Evolutionary conservation across 2,329 filamentous ascomycete genomes (phyloP), one percentile per base, ranked within the genome.

Genomic region (Aspergillaceae sp.): DNA sequence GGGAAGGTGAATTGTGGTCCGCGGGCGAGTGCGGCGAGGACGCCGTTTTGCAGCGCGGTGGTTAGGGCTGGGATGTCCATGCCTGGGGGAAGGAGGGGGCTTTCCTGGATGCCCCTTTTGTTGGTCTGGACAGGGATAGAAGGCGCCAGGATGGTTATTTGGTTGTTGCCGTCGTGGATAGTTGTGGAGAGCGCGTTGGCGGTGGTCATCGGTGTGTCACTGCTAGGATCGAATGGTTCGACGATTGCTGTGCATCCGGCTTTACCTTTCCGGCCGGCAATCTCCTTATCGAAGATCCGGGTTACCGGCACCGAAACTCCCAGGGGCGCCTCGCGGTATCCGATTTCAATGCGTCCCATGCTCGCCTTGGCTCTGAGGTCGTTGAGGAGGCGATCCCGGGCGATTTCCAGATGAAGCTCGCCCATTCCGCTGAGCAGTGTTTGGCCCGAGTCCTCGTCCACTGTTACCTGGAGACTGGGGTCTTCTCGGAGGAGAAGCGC

Each of bases 371-470:
- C 88, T 64, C 92, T 94, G 69, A 96, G 84, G 60, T 94, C 88
- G 44, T 87, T 86, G 53, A 92, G 82, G 7, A 98, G 79, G 38
- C 90, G 80, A 65, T 97, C 87, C 42, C 88, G 75, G 0, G 91
- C 90, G 42, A 98, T 92, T 58, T 98, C 92, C 1, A 98, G 76
- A 66, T 98, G 92, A 29, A 98, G 77, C 58, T 94, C 88, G 5
- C 92, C 92, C 92, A 98, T 97, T 3, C 92, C 92, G 44, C 90
- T 90, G 0, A 98, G 76, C 30, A 94, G 84, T 41, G 92, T 96
- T 60, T 95, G 89, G 2, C 92, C 92, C 1, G 87, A 90, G 63
- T 96, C 92, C 51, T 91, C 82, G 57, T 97, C 87, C 29, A 87
- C 75, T 33, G 77, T 86, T 62, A 94, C 86, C 47, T 92, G 81